Base-by-base conservation (phyloP, 495 filamentous ascomycete species). In the Xylaria intraflava region DNA sequence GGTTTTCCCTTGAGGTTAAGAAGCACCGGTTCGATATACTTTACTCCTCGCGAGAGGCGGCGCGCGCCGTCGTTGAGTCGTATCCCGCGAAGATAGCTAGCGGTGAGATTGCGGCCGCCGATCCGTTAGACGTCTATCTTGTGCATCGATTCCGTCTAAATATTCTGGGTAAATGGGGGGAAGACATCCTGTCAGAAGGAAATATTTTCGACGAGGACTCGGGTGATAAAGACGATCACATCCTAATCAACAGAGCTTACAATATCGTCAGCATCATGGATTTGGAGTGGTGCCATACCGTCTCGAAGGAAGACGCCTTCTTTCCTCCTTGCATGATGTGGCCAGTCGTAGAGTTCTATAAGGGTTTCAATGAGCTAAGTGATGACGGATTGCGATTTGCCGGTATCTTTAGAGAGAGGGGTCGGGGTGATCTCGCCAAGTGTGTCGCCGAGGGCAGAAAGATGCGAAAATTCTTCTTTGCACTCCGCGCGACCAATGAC, bases 211-310 rank as follows among this genome's bases (percentile, higher is more conserved):
- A 78, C 6, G 69, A 67, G 46, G 68, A 78, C 55, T 55, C 58
- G 24, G 72, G 75, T 59, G 68, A 77, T 45, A 75, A 74, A 52
- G 73, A 72, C 1, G 71, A 74, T 46, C 72, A 74, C 42, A 64
- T 77, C 30, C 61, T 80, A 2, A 61, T 77, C 22, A 69, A 78
- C 48, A 60, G 70, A 14, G 57, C 69, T 0, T 73, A 57, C 42
- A 68, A 74, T 36, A 75, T 78, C 46, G 72, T 69, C 1, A 68
- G 69, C 14, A 70, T 76, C 31, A 67, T 75, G 41, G 69, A 78
- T 56, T 78, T 69, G 72, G 67, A 77, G 53, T 74, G 65, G 62
- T 67, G 72, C 14, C 45, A 65, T 40, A 70, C 71, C 8, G 67
- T 56, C 17, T 50, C 62, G 0, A 70, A 66, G 53, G 65, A 61